Conservation (phyloP, 495 filamentous ascomycete species). For the Penicillium coffeae region DNA sequence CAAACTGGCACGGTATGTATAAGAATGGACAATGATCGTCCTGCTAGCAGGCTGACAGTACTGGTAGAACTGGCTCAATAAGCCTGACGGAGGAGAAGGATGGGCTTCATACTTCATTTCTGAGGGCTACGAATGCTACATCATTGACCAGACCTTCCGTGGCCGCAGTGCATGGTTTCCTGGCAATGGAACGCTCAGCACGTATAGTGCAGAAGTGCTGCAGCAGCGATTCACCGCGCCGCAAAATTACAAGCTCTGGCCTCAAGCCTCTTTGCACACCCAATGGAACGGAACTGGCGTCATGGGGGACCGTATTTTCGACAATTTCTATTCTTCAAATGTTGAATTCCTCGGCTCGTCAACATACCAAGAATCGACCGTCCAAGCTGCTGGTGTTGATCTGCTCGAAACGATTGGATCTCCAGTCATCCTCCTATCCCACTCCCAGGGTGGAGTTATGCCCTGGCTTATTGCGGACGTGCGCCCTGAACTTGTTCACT, state of each 20-base stretch:
- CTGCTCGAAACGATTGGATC: conserved; percentile 50
- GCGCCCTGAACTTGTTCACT: conserved; percentile 41
- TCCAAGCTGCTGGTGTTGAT: conserved; percentile 35
- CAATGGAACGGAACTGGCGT: conserved; percentile 48
- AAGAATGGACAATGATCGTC: no score
- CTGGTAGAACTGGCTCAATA: conserved; percentile 42
- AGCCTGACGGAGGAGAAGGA: conserved; percentile 43
- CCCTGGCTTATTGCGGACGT: conserved; percentile 48
- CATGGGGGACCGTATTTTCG: conserved; percentile 40
- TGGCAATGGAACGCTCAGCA: conserved; percentile 19
- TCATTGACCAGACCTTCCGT: conserved; percentile 42
- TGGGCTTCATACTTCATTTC: conserved; percentile 46
- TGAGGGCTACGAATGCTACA: conserved; percentile 42
- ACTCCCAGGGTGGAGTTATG: conserved; percentile 51
- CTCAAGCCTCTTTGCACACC: conserved; percentile 42
- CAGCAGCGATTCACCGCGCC: conserved; percentile 38
- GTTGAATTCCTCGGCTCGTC: conserved; percentile 37
- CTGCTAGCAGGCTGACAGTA: no score
- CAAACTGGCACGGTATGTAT: conserved; percentile 50
- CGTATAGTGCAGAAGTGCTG: conserved; percentile 30
- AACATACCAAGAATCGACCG: conserved; percentile 36
- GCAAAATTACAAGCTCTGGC: conserved; percentile 34
- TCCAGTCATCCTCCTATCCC: conserved; percentile 46
- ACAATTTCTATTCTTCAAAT: conserved; percentile 43
- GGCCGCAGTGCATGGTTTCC: conserved; percentile 39